phyloP scores from a whole-genome alignment of 768 basidiomycete genomes.

The Gymnopilus dilepis region DNA sequence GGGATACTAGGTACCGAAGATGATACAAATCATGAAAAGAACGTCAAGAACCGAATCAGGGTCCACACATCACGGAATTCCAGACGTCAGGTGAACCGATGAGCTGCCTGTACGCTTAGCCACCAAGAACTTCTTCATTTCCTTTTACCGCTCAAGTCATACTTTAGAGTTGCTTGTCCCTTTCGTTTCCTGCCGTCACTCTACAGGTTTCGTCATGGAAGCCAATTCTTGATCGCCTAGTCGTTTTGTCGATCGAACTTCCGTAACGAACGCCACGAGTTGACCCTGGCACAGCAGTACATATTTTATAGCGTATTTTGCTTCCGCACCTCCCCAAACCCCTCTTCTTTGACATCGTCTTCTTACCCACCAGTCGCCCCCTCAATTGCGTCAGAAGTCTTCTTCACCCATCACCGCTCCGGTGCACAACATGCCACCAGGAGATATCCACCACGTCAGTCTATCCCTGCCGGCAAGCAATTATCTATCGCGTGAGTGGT shows the following conservation, averaged over 20 bases:
- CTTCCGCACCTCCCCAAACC: too few relatives aligned
- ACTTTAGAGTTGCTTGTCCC: neutral
- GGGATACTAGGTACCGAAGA: neutral
- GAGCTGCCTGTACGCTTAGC: neutral
- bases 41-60: neutral
- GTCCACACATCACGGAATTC: too few relatives aligned
- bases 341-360: too few relatives aligned
- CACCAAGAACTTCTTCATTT: neutral
- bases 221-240: neutral
- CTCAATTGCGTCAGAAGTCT: too few relatives aligned
- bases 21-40: neutral
- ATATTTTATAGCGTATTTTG: too few relatives aligned
- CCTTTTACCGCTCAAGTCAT: neutral
- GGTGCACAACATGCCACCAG: neutral
- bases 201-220: neutral
- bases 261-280: neutral
- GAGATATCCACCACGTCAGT: neutral
- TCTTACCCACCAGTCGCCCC: too few relatives aligned
- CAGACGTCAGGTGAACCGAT: too few relatives aligned
- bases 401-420: too few relatives aligned
- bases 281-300: neutral
- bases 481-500: slow-evolving; percentile 10
- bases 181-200: neutral
- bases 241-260: neutral
- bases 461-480: neutral